Evolutionary conservation across 2,329 filamentous ascomycete genomes (phyloP).

Genomic region (Fusarium sp.): DNA sequence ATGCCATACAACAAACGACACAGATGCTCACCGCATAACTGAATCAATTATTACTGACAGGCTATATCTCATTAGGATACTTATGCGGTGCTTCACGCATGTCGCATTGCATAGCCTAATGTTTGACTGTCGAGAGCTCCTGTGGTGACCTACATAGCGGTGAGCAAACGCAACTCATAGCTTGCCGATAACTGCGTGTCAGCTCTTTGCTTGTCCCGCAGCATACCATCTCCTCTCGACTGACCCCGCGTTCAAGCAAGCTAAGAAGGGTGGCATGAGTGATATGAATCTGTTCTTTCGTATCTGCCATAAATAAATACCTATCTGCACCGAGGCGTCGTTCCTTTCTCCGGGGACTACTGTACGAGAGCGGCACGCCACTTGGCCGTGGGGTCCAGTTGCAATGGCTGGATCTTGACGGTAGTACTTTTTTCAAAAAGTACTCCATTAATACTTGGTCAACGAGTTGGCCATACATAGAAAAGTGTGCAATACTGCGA

Average conservation of each 20-base stretch:
- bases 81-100: neutral
- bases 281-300: neutral
- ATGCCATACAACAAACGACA: neutral
- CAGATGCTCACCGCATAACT: constrained; percentile 2
- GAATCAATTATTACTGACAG: neutral
- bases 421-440: neutral
- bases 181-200: constrained; percentile 1
- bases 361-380: constrained; percentile 42
- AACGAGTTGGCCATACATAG: no score
- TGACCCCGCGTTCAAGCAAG: constrained; percentile 10
- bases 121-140: constrained; percentile 3
- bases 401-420: constrained; percentile 15
- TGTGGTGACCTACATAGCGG: constrained; percentile 13
- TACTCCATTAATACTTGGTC: neutral
- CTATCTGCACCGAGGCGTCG: constrained; percentile 5
- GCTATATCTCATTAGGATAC: neutral
- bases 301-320: neutral
- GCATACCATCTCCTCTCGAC: neutral
- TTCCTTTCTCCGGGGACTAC: constrained; percentile 39
- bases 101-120: constrained; percentile 7
- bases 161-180: constrained; percentile 27
- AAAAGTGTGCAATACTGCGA: neutral
- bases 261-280: neutral
- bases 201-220: constrained; percentile 1
- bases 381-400: constrained; percentile 36